These are phyloP conservation scores for Talaromyces funiculosus DNA, from an alignment of 2,329 filamentous ascomycete genomes.

Conservation along the genomic window DNA sequence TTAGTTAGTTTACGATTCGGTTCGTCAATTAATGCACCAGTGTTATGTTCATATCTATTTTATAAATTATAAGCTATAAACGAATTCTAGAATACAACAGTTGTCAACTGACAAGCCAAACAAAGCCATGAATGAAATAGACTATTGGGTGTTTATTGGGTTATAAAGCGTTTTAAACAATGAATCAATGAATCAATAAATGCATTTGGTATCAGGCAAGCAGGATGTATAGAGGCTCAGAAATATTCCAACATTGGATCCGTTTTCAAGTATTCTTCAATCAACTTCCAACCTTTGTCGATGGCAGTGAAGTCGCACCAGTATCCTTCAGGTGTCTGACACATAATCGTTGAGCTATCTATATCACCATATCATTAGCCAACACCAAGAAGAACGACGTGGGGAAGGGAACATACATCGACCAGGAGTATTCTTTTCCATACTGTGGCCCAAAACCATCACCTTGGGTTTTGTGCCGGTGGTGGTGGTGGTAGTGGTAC, in stretches of 20 bases:
- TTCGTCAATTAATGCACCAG: neutral
- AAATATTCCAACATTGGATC: conserved; percentile 2
- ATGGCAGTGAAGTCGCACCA: neutral
- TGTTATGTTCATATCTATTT: neutral
- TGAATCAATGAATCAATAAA: too few relatives aligned
- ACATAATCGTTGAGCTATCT: neutral
- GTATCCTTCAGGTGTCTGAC: neutral
- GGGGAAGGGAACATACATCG: neutral
- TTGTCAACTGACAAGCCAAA: neutral
- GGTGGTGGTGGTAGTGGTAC: neutral
- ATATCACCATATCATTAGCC: neutral
- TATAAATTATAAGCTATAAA: neutral
- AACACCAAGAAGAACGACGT: too few relatives aligned
- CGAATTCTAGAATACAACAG: neutral
- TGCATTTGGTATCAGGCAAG: too few relatives aligned
- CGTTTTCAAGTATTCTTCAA: neutral
- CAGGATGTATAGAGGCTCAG: neutral
- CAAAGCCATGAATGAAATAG: neutral
- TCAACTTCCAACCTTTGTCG: neutral
- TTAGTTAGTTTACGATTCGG: neutral
- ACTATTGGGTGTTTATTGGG: neutral
- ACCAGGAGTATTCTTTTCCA: neutral
- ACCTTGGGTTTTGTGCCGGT: neutral
- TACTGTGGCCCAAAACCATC: conserved; percentile 2
- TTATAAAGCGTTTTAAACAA: too few relatives aligned